A percentile compares a stretch with the other conserved stretches of the same genome.
These are phyloP conservation scores for Boletus nobilissimus DNA, from an alignment of 1,284 basidiomycete genomes.

Conservation along the genomic window DNA sequence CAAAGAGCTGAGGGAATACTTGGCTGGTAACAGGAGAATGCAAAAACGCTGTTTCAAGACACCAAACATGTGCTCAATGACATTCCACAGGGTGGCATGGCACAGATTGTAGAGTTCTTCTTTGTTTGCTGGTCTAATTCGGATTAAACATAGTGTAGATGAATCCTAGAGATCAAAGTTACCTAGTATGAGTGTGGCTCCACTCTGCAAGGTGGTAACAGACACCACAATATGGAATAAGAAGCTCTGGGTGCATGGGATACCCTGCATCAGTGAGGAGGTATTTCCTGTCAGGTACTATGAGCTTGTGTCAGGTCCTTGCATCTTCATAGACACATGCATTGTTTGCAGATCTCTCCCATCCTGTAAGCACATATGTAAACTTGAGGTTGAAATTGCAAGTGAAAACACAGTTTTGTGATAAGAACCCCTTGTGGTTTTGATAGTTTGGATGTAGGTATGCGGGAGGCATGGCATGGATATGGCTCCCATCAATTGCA, in stretches of 20 bases:
- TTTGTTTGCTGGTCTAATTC: no score
- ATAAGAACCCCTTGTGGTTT: background rate
- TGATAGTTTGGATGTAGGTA: background rate
- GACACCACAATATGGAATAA: no score
- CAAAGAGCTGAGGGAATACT: background rate
- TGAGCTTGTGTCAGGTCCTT: background rate
- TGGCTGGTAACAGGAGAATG: background rate
- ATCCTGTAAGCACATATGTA: background rate
- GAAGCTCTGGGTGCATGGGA: no score
- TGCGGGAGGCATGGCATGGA: background rate
- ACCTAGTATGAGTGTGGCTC: no score
- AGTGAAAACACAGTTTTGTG: background rate
- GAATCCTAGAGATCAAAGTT: no score
- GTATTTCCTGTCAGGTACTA: no score
- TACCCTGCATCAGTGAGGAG: no score
- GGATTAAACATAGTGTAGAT: no score
- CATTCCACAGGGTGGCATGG: background rate
- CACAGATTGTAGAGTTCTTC: background rate
- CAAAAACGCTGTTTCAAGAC: background rate
- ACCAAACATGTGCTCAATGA: background rate
- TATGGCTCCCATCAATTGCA: background rate
- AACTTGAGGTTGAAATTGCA: background rate
- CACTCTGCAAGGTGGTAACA: no score
- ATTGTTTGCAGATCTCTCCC: background rate
- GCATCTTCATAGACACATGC: background rate